Conservation (phyloP, 805 yeast species). For the Ogataea methanolica region DNA sequence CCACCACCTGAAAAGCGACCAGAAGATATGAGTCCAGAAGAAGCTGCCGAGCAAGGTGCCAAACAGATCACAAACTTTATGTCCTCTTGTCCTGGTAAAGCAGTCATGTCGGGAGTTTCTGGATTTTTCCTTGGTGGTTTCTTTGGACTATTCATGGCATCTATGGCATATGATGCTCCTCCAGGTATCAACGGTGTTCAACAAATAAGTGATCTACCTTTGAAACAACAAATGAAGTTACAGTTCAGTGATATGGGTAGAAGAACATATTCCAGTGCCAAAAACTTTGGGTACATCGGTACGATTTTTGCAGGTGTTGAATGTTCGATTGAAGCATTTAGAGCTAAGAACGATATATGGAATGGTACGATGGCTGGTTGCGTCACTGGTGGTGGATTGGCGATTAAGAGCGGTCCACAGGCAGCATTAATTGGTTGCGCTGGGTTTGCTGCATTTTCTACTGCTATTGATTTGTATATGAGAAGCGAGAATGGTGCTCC, state of each 20-base stretch:
- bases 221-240: conserved; percentile 85
- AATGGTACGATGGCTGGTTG: conserved; percentile 95
- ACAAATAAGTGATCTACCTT: conserved; percentile 77
- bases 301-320: conserved; percentile 89
- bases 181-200: conserved; percentile 42
- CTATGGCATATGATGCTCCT: conserved; percentile 81
- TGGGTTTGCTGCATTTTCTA: conserved; percentile 94
- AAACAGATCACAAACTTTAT: conserved; percentile 74
- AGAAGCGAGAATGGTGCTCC: conserved; percentile 80
- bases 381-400: conserved; percentile 93
- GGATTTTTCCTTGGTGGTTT: conserved; percentile 95
- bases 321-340: conserved; percentile 75
- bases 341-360: conserved; percentile 89
- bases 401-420: conserved; percentile 89
- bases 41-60: conserved; percentile 91
- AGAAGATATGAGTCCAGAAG: conserved; percentile 80
- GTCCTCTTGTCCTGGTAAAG: conserved; percentile 94
- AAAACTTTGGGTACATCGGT: conserved; percentile 91
- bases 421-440: conserved; percentile 92
- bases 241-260: conserved; percentile 91
- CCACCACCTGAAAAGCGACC: conserved; percentile 46
- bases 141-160: conserved; percentile 92
- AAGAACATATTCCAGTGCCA: conserved; percentile 84
- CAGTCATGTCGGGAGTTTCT: conserved; percentile 85
- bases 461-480: conserved; percentile 84